These are phyloP conservation scores for Saturnispora bothae DNA, from an alignment of 805 yeast species.

Conservation along the genomic window DNA sequence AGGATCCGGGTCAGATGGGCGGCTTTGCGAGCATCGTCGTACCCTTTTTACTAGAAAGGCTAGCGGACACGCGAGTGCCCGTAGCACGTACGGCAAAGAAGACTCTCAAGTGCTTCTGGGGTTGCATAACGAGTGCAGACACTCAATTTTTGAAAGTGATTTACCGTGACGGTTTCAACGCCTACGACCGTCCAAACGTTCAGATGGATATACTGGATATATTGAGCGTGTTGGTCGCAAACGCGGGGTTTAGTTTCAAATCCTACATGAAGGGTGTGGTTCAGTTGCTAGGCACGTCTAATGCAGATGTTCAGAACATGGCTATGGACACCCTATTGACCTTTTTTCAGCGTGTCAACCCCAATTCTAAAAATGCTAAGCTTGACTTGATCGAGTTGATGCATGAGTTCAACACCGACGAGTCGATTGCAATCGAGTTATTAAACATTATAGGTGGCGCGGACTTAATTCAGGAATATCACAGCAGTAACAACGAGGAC, in stretches of 20 bases:
- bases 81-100: constrained; percentile 36
- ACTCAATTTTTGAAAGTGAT: constrained; percentile 35
- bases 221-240: constrained; percentile 33
- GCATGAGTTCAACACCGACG: constrained; percentile 24
- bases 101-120: constrained; percentile 46
- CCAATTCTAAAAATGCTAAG: constrained; percentile 29
- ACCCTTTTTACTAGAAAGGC: constrained; percentile 40
- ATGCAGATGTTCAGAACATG: constrained; percentile 12
- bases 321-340: constrained; percentile 24
- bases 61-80: constrained; percentile 32
- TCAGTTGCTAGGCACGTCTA: constrained; percentile 14
- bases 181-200: constrained; percentile 27
- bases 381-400: constrained; percentile 36
- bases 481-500: neutral
- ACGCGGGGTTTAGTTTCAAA: constrained; percentile 24
- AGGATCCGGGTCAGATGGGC: constrained; percentile 36
- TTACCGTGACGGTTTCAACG: constrained; percentile 32
- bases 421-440: constrained; percentile 17
- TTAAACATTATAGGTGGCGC: constrained; percentile 23
- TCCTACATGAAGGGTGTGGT: constrained; percentile 21
- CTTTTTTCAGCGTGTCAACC: constrained; percentile 28
- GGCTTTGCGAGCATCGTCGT: constrained; percentile 34
- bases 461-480: constrained; percentile 10
- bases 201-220: constrained; percentile 36
- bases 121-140: constrained; percentile 16